Base-by-base conservation (phyloP, 352 stramenopile species). In the Pythium diclinum region DNA sequence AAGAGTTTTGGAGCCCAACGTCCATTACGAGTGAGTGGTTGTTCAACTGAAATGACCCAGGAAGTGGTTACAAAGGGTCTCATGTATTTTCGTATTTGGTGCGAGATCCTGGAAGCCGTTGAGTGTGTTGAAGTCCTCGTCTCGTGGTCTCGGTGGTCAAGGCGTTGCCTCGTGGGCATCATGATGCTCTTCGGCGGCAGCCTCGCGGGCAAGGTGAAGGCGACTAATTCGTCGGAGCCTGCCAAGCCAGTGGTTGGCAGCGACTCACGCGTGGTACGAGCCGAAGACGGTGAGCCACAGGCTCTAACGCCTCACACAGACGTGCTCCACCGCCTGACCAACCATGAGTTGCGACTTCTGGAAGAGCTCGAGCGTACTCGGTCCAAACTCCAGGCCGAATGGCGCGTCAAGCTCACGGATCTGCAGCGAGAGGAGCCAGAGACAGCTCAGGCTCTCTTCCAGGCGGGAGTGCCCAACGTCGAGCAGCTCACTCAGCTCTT, bases 361-460 rank as follows among this genome's bases (percentile, higher is more conserved):
- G 85, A 91, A 32, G 85, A 93, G 60, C 72, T 93, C n/a, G 81
- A 93, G 46, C 73, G 85, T 14, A 93, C 85, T 25, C 72, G 85
- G 0, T 74, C 71, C 30, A 89, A 83, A 57, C 73, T 93, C 21
- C 78, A 90, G 48, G 68, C 74, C 0, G 82, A 93, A 59, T 90
- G 83, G 81, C 68, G 78, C 2, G 65, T 90, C 55, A 91, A 91
- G 68, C 47, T 89, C 52, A 70, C 68, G 5, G 76, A 76, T 28
- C 65, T 87, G n/a, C 72, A 85, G 47, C 72, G 63, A 3, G 67
- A 87, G 9, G 75, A 86, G 19, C 71, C 71, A 2, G 67, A 83
- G n/a, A 59, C 63, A 11, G 65, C 59, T 14, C 59, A 68, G 0
- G 61, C 42, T 13, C 30, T 82, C 6, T 61, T 67, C 6, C 54